Conservation (phyloP, 495 filamentous ascomycete genomes). For the Lentithecium fluviatile region DNA sequence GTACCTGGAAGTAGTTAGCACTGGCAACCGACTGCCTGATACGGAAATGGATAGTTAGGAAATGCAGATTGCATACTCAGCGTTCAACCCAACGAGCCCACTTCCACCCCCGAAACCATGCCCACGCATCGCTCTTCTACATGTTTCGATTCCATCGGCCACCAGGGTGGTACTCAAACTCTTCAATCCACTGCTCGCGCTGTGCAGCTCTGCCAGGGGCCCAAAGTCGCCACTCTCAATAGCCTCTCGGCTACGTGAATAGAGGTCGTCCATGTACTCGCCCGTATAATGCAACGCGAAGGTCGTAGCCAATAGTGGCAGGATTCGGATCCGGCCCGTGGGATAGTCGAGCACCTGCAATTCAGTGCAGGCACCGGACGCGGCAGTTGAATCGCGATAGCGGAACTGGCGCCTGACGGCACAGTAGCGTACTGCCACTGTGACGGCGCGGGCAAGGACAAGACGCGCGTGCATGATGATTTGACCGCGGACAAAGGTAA, state of each 20-base stretch:
- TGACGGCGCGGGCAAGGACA: too few species aligned
- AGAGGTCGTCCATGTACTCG: slow-evolving; percentile 47
- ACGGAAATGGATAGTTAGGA: not conserved
- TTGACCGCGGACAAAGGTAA: slow-evolving; percentile 49
- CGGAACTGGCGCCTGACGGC: slow-evolving; percentile 49
- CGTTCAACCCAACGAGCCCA: slow-evolving; percentile 48
- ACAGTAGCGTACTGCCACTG: slow-evolving; percentile 49
- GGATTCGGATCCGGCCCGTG: slow-evolving; percentile 52
- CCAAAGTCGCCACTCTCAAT: slow-evolving; percentile 48
- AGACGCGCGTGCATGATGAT: too few species aligned
- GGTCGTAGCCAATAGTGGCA: slow-evolving; percentile 50
- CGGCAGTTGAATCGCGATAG: slow-evolving; percentile 48
- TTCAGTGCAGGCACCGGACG: slow-evolving; percentile 41
- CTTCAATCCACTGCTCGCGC: slow-evolving; percentile 51
- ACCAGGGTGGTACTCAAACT: slow-evolving; percentile 52
- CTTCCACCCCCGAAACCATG: slow-evolving; percentile 52
- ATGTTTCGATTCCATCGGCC: slow-evolving; percentile 53
- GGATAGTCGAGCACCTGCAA: slow-evolving; percentile 52
- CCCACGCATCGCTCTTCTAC: slow-evolving; percentile 51
- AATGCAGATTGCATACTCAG: slow-evolving; percentile 45
- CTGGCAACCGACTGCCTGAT: not conserved
- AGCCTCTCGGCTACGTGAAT: slow-evolving; percentile 42
- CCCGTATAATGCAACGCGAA: slow-evolving; percentile 54
- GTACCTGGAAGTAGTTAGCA: slow-evolving; percentile 34
- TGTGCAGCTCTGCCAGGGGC: slow-evolving; percentile 50